A percentile compares a stretch with the other conserved stretches of the same genome.
Evolutionary conservation across 2,329 filamentous ascomycete species (phyloP).

Genomic region (Venturia nashicola): DNA sequence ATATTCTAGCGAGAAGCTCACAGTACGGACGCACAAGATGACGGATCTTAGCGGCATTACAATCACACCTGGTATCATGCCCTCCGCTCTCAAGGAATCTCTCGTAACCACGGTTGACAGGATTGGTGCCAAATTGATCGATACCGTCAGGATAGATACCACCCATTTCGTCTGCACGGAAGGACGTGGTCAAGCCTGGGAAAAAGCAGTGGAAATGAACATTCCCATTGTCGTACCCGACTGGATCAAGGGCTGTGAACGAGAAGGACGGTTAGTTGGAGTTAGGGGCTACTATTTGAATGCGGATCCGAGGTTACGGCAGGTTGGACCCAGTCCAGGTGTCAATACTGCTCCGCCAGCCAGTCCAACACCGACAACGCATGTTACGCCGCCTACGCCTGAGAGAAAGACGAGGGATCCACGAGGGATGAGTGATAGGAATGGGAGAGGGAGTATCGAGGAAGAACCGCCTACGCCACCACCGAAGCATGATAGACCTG

Average conservation of each 20-base stretch:
- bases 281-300: slow-evolving; percentile 95
- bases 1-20: slow-evolving; percentile 69
- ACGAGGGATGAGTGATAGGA: slow-evolving; percentile 9
- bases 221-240: slow-evolving; percentile 94
- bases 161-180: slow-evolving; percentile 98
- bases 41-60: slow-evolving; percentile 93
- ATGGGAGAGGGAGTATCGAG: neutral
- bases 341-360: slow-evolving; percentile 3
- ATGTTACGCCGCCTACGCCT: slow-evolving; percentile 39
- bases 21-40: slow-evolving; percentile 94
- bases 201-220: slow-evolving; percentile 95
- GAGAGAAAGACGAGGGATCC: slow-evolving; percentile 19
- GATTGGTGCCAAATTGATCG: slow-evolving; percentile 85
- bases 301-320: slow-evolving; percentile 56
- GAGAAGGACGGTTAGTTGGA: slow-evolving; percentile 81
- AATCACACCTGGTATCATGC: slow-evolving; percentile 80
- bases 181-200: slow-evolving; percentile 79
- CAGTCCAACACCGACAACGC: slow-evolving; percentile 28
- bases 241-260: slow-evolving; percentile 95
- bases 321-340: slow-evolving; percentile 29
- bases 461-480: slow-evolving; percentile 16
- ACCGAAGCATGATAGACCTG: slow-evolving; percentile 14
- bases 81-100: slow-evolving; percentile 57
- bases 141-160: slow-evolving; percentile 86
- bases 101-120: slow-evolving; percentile 66